These are phyloP conservation scores for Aspergillus latus DNA, from an alignment of 2,329 filamentous ascomycete genomes.

Conservation along the genomic window DNA sequence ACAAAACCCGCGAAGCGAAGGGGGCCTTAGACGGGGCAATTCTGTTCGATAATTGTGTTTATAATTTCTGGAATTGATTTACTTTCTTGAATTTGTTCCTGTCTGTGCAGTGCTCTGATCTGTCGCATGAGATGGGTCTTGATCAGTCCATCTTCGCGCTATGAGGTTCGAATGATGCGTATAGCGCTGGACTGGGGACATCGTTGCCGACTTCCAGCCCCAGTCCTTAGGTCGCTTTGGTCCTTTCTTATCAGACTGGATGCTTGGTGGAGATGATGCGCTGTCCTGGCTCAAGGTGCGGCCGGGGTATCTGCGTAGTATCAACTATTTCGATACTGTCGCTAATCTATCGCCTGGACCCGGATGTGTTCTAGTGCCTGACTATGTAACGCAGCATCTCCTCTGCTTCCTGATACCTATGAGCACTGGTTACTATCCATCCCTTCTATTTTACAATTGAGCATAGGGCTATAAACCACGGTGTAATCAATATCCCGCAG, in stretches of 20 bases:
- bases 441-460: too few species aligned
- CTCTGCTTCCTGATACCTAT: too few species aligned
- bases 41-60: conserved; percentile 15
- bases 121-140: neutral
- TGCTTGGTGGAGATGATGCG: neutral
- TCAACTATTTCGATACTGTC: neutral
- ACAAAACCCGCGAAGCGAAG: conserved; percentile 1
- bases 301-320: neutral
- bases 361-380: too few species aligned
- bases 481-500: neutral
- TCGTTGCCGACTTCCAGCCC: neutral
- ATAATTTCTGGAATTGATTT: conserved; percentile 14
- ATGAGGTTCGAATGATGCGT: neutral
- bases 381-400: too few species aligned
- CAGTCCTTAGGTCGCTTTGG: neutral
- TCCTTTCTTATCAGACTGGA: neutral
- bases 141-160: neutral
- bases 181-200: neutral
- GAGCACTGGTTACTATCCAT: too few species aligned
- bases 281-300: neutral
- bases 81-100: neutral
- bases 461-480: too few species aligned
- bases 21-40: neutral
- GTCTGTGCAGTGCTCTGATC: neutral
- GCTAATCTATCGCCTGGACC: neutral